Evolutionary conservation across 2,329 filamentous ascomycete species (phyloP).

Genomic region (Sphaerulina populicola): DNA sequence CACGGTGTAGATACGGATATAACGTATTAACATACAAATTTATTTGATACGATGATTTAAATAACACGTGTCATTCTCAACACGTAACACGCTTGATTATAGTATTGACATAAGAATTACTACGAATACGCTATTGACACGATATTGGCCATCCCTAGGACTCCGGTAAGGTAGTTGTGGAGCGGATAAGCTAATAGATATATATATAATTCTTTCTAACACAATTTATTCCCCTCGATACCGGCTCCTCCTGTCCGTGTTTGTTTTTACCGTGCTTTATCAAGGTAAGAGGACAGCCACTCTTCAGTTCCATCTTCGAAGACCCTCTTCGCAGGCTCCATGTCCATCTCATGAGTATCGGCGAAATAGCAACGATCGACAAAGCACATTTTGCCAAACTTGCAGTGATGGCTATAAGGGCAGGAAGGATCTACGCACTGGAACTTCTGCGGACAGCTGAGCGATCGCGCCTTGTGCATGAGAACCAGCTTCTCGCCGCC

Average conservation of each 20-base stretch:
- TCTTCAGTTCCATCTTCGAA: conserved; percentile 29
- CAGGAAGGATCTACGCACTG: conserved; percentile 26
- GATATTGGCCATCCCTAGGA: no score
- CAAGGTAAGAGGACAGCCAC: conserved; percentile 23
- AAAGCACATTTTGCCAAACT: conserved; percentile 32
- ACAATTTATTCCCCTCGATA: no score
- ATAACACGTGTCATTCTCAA: no score
- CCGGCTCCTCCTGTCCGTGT: background rate
- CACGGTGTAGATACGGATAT: no score
- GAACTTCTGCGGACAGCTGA: conserved; percentile 31
- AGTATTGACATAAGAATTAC: no score
- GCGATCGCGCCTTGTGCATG: conserved; percentile 37
- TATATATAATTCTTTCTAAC: background rate
- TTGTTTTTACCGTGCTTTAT: conserved; percentile 11
- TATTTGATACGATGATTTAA: no score
- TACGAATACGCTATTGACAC: no score
- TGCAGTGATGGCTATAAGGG: conserved; percentile 37
- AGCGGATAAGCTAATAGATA: background rate
- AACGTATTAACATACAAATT: no score
- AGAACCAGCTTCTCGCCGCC: conserved; percentile 35
- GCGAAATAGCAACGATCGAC: conserved; percentile 36
- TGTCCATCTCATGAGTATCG: conserved; percentile 30
- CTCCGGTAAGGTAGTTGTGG: conserved; percentile 53
- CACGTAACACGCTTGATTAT: no score
- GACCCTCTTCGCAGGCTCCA: conserved; percentile 24